phyloP scores from a whole-genome alignment of 768 basidiomycete genomes.

The Sporobolomyces roseus region DNA sequence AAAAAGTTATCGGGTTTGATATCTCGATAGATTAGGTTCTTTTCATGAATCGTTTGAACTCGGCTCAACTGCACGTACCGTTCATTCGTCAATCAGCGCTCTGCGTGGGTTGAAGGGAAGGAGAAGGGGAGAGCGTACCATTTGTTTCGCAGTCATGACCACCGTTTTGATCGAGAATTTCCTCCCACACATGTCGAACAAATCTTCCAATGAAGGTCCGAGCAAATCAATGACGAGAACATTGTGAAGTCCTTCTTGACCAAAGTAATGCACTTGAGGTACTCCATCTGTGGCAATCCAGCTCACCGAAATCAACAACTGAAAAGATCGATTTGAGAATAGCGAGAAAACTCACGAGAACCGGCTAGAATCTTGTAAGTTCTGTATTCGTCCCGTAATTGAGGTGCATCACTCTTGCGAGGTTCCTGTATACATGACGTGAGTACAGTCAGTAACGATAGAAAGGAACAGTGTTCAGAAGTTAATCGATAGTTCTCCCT shows the following conservation, averaged over 20 bases:
- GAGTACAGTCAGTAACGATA: too few relatives aligned
- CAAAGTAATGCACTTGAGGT: conserved; percentile 99
- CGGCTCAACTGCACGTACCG: conserved; percentile 94
- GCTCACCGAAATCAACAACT: neutral
- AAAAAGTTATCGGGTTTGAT: conserved; percentile 99
- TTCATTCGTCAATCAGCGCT: too few relatives aligned
- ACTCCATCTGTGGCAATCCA: conserved; percentile 66
- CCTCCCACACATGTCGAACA: conserved; percentile 98
- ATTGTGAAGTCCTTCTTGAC: conserved; percentile 97
- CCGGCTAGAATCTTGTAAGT: conserved; percentile 92
- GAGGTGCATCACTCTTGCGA: conserved; percentile 95
- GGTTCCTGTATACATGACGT: too few relatives aligned
- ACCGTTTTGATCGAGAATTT: conserved; percentile 98
- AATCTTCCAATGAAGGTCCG: conserved; percentile 91
- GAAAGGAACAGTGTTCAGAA: too few relatives aligned
- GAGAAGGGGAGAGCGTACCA: conserved; percentile 58
- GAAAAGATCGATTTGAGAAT: too few relatives aligned
- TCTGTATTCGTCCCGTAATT: conserved; percentile 95
- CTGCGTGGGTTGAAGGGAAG: neutral
- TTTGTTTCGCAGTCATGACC: conserved; percentile 97
- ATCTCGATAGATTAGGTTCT: conserved; percentile 98
- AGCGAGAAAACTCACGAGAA: conserved; percentile 75
- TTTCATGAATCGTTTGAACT: conserved; percentile 97
- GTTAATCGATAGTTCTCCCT: too few relatives aligned
- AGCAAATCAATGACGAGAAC: conserved; percentile 97